A percentile compares a stretch with the other conserved stretches of the same genome.
phyloP scores from a whole-genome alignment of 164 flowering plant species.

The Nymphaea thermarum region DNA sequence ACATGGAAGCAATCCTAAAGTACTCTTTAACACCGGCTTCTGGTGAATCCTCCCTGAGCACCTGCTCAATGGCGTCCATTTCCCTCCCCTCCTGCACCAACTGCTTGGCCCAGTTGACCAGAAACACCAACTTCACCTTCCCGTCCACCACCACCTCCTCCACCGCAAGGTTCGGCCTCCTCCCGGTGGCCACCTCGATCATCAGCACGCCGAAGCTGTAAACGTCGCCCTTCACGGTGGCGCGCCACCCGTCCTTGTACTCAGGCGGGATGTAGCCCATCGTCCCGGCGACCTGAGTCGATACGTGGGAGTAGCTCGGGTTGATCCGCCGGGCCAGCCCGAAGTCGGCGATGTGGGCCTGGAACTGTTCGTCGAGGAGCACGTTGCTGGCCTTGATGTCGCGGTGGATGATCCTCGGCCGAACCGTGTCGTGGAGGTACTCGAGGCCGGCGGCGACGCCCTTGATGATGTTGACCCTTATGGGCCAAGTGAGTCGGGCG shows the following conservation, averaged over 20 bases:
- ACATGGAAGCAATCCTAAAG: slow-evolving; percentile 43
- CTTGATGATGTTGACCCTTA: slow-evolving; percentile 32
- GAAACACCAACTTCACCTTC: slow-evolving; percentile 25
- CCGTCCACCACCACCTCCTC: slow-evolving; percentile 6
- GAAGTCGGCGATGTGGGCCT: slow-evolving; percentile 76
- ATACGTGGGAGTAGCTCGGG: slow-evolving; percentile 45
- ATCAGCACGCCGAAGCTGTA: slow-evolving; percentile 75
- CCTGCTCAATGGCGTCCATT: slow-evolving; percentile 41
- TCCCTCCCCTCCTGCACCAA: slow-evolving; percentile 20
- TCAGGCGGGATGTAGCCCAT: slow-evolving; percentile 98
- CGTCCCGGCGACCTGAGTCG: slow-evolving; percentile 86
- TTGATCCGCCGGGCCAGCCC: slow-evolving; percentile 62
- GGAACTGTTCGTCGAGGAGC: slow-evolving; percentile 40
- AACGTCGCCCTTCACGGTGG: slow-evolving; percentile 55
- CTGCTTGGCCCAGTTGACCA: slow-evolving; percentile 45
- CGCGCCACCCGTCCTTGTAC: slow-evolving; percentile 38
- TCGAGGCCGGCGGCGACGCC: slow-evolving; percentile 62
- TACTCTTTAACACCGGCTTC: slow-evolving; percentile 29
- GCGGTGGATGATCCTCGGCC: slow-evolving; percentile 49
- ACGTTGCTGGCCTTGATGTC: slow-evolving; percentile 86
- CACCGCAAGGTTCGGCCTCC: slow-evolving; percentile 51
- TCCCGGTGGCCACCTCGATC: slow-evolving; percentile 61
- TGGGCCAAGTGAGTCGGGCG: slow-evolving; percentile 25
- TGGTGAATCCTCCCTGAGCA: slow-evolving; percentile 2
- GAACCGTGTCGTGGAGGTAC: slow-evolving; percentile 28